These are phyloP conservation scores for Corylus americana DNA, from an alignment of 306 rosid species.

Conservation along the genomic window DNA sequence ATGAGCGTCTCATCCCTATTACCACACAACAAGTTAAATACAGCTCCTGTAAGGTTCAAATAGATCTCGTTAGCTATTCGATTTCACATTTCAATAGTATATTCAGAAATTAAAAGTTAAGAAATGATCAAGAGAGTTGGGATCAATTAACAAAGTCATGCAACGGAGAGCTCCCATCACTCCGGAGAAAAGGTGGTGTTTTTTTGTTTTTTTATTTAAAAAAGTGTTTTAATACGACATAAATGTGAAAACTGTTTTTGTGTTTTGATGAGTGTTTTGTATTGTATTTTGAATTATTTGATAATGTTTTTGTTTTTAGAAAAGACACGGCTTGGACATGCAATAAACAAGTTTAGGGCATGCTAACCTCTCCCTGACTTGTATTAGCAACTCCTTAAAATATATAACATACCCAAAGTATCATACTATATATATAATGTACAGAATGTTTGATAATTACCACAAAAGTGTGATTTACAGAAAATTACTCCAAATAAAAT, in stretches of 20 bases:
- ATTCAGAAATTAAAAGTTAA: not conserved
- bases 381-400: no score
- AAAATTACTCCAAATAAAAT: not conserved
- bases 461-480: not conserved
- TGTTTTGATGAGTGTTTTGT: no score
- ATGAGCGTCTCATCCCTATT: conserved; percentile 38
- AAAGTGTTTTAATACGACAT: no score
- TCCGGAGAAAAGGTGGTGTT: not conserved
- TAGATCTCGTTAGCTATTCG: not conserved
- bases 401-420: not conserved
- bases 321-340: not conserved
- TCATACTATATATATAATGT: not conserved
- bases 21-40: conserved; percentile 54
- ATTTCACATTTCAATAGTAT: not conserved
- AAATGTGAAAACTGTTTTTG: no score
- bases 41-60: conserved; percentile 47
- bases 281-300: no score
- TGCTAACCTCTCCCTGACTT: no score
- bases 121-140: not conserved
- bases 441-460: not conserved
- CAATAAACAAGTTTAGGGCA: not conserved
- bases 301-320: no score
- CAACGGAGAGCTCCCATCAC: not conserved
- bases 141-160: not conserved
- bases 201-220: no score